Percentiles rank a stretch among this genome's conserved stretches.
Evolutionary conservation across 768 basidiomycete species (phyloP).

Genomic region (Leccinum broughii): DNA sequence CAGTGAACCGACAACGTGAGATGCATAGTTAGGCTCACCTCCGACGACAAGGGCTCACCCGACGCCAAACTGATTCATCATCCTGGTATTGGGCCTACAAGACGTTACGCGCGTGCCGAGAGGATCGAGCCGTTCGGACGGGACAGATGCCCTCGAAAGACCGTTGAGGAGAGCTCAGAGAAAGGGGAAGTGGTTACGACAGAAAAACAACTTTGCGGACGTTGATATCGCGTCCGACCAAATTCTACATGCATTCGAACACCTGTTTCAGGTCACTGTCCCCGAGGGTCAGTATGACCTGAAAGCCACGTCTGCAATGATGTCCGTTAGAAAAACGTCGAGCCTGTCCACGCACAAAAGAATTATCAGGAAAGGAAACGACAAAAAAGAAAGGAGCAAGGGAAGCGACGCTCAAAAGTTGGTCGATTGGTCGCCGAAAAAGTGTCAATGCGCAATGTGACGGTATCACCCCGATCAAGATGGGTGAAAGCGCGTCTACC

Average conservation of each 20-base stretch:
- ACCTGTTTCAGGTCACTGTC: slow-evolving; percentile 20
- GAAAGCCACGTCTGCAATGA: slow-evolving; percentile 3
- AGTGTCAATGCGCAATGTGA: slow-evolving; percentile 20
- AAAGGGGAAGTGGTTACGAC: too few species aligned
- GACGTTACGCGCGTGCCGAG: too few species aligned
- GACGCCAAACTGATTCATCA: slow-evolving; percentile 42
- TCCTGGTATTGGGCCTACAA: slow-evolving; percentile 46
- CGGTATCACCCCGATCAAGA: background rate
- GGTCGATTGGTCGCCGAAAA: slow-evolving; percentile 8
- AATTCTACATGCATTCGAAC: slow-evolving; percentile 28
- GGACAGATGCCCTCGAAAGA: too few species aligned
- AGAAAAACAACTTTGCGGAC: slow-evolving; percentile 29
- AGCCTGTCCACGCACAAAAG: background rate
- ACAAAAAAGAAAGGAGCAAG: too few species aligned
- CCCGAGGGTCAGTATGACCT: slow-evolving; percentile 1
- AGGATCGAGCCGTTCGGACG: slow-evolving; percentile 18
- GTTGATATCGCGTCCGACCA: slow-evolving; percentile 30
- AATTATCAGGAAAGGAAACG: background rate
- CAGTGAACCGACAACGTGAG: background rate
- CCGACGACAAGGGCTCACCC: slow-evolving; percentile 50
- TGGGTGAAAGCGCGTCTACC: slow-evolving; percentile 10
- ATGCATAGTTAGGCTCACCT: slow-evolving; percentile 27
- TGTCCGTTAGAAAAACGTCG: slow-evolving; percentile 14
- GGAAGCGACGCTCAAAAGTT: background rate
- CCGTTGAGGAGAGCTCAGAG: too few species aligned